These are phyloP conservation scores for Ehretia macrophylla DNA, from an alignment of 257 asterid genomes.

Conservation along the genomic window DNA sequence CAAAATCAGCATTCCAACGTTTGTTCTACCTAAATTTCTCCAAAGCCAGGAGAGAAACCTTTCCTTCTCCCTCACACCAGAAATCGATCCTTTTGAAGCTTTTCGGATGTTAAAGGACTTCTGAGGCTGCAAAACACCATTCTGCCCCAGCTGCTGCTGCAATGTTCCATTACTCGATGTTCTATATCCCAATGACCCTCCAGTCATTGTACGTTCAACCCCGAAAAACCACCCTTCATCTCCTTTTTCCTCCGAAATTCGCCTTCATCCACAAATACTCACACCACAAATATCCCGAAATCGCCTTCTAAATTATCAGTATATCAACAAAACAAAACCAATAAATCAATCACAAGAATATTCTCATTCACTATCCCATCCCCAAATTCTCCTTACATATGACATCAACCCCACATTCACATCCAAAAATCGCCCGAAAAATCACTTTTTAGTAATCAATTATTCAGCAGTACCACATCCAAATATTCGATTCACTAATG, in stretches of 20 bases:
- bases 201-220: slow-evolving; percentile 80
- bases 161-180: slow-evolving; percentile 71
- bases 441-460: no score
- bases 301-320: slow-evolving; percentile 20
- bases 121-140: slow-evolving; percentile 54
- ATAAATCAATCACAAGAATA: slow-evolving; percentile 23
- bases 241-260: slow-evolving; percentile 44
- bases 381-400: no score
- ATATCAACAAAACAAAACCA: slow-evolving; percentile 18
- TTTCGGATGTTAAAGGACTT: slow-evolving; percentile 43
- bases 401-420: no score
- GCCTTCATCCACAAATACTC: slow-evolving; percentile 37
- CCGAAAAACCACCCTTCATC: slow-evolving; percentile 57
- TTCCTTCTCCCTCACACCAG: slow-evolving; percentile 70
- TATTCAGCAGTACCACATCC: no score
- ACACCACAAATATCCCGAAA: slow-evolving; percentile 17
- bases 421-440: no score
- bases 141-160: slow-evolving; percentile 62
- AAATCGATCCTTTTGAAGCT: slow-evolving; percentile 52
- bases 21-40: slow-evolving; percentile 60
- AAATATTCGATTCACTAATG: no score
- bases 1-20: slow-evolving; percentile 78
- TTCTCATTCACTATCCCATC: not conserved
- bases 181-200: slow-evolving; percentile 77
- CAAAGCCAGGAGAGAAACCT: slow-evolving; percentile 33